phyloP scores from a whole-genome alignment of 495 filamentous ascomycete species.

The Cairneyella variabilis region DNA sequence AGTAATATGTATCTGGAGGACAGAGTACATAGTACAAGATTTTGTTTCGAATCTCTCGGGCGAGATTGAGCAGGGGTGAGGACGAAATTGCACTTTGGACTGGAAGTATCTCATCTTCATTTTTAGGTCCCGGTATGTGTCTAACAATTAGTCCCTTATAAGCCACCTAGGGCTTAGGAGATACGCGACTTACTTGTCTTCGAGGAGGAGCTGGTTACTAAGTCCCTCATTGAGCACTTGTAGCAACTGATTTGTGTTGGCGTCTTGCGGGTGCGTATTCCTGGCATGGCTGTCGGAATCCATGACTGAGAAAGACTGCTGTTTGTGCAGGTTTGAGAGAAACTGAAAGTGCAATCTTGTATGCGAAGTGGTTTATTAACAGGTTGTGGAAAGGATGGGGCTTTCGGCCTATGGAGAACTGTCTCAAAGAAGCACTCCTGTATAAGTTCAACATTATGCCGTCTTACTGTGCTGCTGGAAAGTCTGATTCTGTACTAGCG shows the following conservation, averaged over 20 bases:
- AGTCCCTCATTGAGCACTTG: neutral
- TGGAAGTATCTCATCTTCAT: neutral
- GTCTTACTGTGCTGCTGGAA: too few species aligned
- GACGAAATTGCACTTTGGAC: neutral
- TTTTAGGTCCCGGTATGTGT: neutral
- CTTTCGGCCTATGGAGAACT: too few species aligned
- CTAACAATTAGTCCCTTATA: neutral
- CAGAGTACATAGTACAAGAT: neutral
- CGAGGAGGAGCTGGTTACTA: neutral
- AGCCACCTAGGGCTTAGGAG: neutral
- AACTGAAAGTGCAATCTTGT: too few species aligned
- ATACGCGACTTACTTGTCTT: neutral
- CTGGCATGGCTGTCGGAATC: neutral
- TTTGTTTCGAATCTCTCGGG: neutral
- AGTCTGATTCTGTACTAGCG: too few species aligned
- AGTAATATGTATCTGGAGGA: neutral
- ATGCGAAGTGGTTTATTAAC: too few species aligned
- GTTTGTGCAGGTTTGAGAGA: neutral
- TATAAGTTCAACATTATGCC: too few species aligned
- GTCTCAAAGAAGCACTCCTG: too few species aligned
- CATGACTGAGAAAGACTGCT: neutral
- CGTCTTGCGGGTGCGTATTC: neutral
- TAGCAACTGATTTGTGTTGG: neutral
- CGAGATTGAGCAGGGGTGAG: neutral
- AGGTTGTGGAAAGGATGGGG: too few species aligned